A percentile compares a stretch with the other conserved stretches of the same genome.
Conservation (phyloP, 1,139 yeast genomes). For the Blastobotrys proliferans region DNA sequence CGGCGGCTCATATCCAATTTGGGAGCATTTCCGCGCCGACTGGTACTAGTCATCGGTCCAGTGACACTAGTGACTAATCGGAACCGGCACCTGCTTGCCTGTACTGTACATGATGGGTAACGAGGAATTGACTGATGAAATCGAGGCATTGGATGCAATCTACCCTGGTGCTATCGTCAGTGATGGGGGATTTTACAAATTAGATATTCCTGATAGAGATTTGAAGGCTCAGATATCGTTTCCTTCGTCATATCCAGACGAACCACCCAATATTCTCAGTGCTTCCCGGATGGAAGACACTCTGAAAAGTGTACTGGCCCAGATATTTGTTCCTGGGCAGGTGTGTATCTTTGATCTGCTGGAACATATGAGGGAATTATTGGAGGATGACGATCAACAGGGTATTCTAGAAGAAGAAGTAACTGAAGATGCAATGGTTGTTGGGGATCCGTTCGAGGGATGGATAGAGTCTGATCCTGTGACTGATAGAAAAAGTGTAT, state of each 20-base stretch:
- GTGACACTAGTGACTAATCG: too few relatives aligned
- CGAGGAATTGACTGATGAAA: conserved; percentile 69
- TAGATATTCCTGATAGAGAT: conserved; percentile 61
- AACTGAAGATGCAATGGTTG: neutral
- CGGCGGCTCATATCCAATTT: too few relatives aligned
- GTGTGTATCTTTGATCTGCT: conserved; percentile 80
- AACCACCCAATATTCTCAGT: conserved; percentile 41
- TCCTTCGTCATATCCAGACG: conserved; percentile 65
- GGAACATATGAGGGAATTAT: conserved; percentile 51
- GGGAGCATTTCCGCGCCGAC: too few relatives aligned
- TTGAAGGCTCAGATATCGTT: conserved; percentile 61
- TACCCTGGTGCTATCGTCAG: conserved; percentile 58
- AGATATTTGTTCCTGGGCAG: conserved; percentile 51
- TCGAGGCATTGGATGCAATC: conserved; percentile 83
- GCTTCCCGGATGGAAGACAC: conserved; percentile 32
- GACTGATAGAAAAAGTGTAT: conserved; percentile 78
- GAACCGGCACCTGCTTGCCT: too few relatives aligned
- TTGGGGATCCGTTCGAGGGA: conserved; percentile 56
- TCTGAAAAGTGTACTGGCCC: conserved; percentile 48
- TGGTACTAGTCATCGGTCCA: too few relatives aligned
- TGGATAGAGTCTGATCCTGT: conserved; percentile 80
- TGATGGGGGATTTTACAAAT: conserved; percentile 43
- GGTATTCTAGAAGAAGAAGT: conserved; percentile 25
- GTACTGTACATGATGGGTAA: too few relatives aligned
- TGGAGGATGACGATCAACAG: conserved; percentile 16